These are phyloP conservation scores for Dionaea muscipula DNA, from an alignment of 179 eudicot genomes.

Conservation along the genomic window DNA sequence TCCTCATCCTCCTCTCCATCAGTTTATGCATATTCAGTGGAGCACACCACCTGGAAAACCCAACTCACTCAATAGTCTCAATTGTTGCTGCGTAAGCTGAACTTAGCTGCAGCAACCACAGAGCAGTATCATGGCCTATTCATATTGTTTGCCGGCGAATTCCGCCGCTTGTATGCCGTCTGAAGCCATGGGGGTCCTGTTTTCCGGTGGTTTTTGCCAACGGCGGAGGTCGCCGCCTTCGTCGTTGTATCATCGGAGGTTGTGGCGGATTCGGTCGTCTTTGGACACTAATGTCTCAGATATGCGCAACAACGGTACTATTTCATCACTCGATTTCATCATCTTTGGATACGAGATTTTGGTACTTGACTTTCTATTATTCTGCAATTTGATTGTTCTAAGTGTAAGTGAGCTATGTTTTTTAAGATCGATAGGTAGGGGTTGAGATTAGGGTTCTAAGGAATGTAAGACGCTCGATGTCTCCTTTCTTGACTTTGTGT, in stretches of 20 bases:
- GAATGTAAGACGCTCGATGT: no score
- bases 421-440: no score
- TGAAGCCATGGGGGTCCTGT: slow-evolving; percentile 7
- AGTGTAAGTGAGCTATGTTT: no score
- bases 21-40: background rate
- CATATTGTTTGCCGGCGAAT: slow-evolving; percentile 46
- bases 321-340: background rate
- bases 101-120: no score
- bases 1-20: no score
- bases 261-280: slow-evolving; percentile 33
- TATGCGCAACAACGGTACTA: slow-evolving; percentile 62
- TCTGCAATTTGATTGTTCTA: no score
- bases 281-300: slow-evolving; percentile 68
- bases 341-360: background rate
- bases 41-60: background rate
- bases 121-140: slow-evolving; percentile 32
- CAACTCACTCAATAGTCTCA: no score
- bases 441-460: no score
- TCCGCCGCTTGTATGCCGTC: slow-evolving; percentile 24
- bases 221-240: slow-evolving; percentile 10
- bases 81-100: no score
- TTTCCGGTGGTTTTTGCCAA: slow-evolving; percentile 6
- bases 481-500: no score
- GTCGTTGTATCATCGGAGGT: slow-evolving; percentile 18
- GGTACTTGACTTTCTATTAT: background rate